These are phyloP conservation scores for Albophoma yamanashiensis DNA, from an alignment of 2,329 filamentous ascomycete genomes.

Conservation along the genomic window DNA sequence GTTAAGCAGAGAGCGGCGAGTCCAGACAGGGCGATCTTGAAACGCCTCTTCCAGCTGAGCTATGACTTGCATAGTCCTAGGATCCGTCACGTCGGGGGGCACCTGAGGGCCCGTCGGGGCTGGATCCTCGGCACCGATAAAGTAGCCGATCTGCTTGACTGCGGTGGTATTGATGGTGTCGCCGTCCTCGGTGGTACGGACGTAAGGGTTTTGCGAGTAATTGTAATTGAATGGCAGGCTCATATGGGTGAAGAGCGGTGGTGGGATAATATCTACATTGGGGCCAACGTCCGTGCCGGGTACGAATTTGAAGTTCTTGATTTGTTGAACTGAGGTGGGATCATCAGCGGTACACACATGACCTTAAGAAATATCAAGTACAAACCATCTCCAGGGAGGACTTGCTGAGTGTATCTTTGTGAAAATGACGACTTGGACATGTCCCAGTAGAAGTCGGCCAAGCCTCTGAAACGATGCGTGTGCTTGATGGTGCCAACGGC, in stretches of 20 bases:
- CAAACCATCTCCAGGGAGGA: constrained; percentile 62
- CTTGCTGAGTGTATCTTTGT: constrained; percentile 56
- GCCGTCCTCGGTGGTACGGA: constrained; percentile 49
- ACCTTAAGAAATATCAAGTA: neutral
- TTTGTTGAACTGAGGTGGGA: constrained; percentile 29
- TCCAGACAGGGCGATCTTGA: constrained; percentile 71
- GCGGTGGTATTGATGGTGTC: constrained; percentile 47
- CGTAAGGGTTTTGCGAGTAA: constrained; percentile 78
- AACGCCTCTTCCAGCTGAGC: constrained; percentile 54
- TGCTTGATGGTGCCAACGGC: constrained; percentile 63
- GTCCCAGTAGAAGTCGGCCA: constrained; percentile 81
- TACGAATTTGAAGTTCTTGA: constrained; percentile 55
- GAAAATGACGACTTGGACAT: constrained; percentile 59
- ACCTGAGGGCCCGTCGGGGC: constrained; percentile 49
- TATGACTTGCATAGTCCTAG: constrained; percentile 54
- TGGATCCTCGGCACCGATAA: constrained; percentile 51
- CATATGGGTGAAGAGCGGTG: constrained; percentile 67
- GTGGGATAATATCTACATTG: constrained; percentile 64
- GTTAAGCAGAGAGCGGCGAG: constrained; percentile 71
- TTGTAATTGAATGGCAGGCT: constrained; percentile 66
- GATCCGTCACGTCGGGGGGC: constrained; percentile 48
- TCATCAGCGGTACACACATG: neutral
- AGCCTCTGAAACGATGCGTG: constrained; percentile 78
- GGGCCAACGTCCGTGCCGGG: constrained; percentile 47
- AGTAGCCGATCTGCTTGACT: constrained; percentile 48